phyloP scores from a whole-genome alignment of 2,329 filamentous ascomycete species.

The Trichophyton schoenleinii region DNA sequence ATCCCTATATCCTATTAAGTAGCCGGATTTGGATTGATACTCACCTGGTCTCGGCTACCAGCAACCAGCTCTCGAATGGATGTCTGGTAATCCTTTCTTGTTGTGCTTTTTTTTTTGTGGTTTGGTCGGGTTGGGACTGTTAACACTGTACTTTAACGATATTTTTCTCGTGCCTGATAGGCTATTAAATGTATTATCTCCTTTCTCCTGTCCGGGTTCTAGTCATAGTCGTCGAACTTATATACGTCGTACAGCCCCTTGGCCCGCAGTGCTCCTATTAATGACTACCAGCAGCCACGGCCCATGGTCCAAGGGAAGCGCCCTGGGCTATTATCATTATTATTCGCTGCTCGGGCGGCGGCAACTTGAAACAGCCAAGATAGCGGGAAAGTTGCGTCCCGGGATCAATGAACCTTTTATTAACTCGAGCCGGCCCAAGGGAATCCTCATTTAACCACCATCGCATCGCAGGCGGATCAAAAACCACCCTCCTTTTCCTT shows the following conservation, averaged over 20 bases:
- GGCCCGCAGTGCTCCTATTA: neutral
- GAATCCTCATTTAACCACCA: neutral
- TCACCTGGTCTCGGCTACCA: neutral
- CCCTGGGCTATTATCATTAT: neutral
- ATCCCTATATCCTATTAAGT: neutral
- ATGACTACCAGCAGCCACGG: neutral
- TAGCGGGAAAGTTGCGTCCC: neutral
- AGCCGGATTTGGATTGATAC: neutral
- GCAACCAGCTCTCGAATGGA: neutral
- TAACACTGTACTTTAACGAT: slow-evolving; percentile 4
- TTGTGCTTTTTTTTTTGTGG: neutral
- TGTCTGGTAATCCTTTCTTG: neutral
- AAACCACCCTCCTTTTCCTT: slow-evolving; percentile 7
- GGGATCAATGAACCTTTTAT: too few relatives aligned
- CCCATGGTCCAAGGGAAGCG: neutral
- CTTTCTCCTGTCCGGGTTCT: neutral
- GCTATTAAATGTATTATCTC: slow-evolving; percentile 1
- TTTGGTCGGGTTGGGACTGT: neutral
- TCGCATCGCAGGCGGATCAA: neutral
- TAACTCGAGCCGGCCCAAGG: too few relatives aligned
- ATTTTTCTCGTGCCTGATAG: neutral
- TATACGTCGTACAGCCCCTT: neutral
- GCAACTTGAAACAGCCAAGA: slow-evolving; percentile 5
- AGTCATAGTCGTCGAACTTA: neutral
- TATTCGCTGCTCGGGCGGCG: neutral